Base-by-base conservation (phyloP, 345 rosid genomes). In the Citrus cavaleriei region DNA sequence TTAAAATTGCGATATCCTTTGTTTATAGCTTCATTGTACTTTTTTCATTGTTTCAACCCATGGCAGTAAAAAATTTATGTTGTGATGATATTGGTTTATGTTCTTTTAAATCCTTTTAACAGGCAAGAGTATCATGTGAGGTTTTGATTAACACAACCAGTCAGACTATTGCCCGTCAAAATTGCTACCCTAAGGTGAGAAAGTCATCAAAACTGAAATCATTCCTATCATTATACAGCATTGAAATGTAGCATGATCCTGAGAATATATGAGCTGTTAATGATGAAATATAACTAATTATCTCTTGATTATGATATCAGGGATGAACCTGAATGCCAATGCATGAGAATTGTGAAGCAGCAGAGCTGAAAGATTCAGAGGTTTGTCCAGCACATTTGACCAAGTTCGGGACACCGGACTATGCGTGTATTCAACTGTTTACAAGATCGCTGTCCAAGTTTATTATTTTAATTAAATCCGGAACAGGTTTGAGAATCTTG, bases 111-210 rank as follows among this genome's bases (percentile, higher is more conserved):
- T 77, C 51, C 14, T 37, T 12, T 12, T 46, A 5, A 21, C 83
- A 86, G 90, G 75, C 80, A 46, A 84, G 68, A 80, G 30, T 86
- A 79, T 81, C 81, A 6, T 89, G 92, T 35, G 88, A 72, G 69
- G 73, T 89, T 68, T 12, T 80, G 78, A 76, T 89, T 59, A 86
- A 89, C 64, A 83, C 81, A 37, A 79, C 49, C 65, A 86, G 70
- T 64, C 89, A 86, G 67, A 86, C 89, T 49, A 84, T 87, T 32
- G 72, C 46, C 40, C 84, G 81, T 68, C 88, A 81, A 35, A 74
- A 75, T 60, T 89, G 92, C 74, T 78, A 75, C 65, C 40, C 85
- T 40, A 68, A 74, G 88, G 88, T 87, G 19, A 64, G 79, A 42
- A 14, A 30, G 7, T 21, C 10, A 60, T 7, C 8, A 28, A 58